Evolutionary conservation across 1,284 basidiomycete genomes (phyloP).

Genomic region (Pseudozyma sp.): DNA sequence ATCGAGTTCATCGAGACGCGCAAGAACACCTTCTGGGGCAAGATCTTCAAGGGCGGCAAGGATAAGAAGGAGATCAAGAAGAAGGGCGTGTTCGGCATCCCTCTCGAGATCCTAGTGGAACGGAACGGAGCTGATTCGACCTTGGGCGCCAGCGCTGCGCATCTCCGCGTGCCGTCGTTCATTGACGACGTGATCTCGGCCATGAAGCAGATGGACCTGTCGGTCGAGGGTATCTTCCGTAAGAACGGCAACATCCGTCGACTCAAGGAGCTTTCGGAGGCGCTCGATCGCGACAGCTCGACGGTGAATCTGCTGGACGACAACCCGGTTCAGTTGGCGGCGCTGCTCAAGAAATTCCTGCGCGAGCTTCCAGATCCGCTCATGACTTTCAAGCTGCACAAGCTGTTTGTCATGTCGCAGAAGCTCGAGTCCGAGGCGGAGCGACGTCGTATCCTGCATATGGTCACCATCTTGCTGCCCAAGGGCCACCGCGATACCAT

Average conservation of each 20-base stretch:
- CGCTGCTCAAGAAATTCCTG: slow-evolving; percentile 95
- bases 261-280: slow-evolving; percentile 88
- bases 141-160: slow-evolving; percentile 85
- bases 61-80: slow-evolving; percentile 76
- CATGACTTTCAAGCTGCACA: slow-evolving; percentile 92
- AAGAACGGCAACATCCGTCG: slow-evolving; percentile 97
- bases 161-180: slow-evolving; percentile 91
- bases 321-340: slow-evolving; percentile 96
- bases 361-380: slow-evolving; percentile 95
- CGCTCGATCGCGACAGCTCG: slow-evolving; percentile 87
- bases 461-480: slow-evolving; percentile 87
- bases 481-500: slow-evolving; percentile 95
- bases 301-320: slow-evolving; percentile 90
- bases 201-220: slow-evolving; percentile 99
- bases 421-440: slow-evolving; percentile 82
- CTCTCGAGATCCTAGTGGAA: slow-evolving; percentile 93
- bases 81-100: slow-evolving; percentile 85
- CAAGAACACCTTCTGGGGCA: slow-evolving; percentile 96
- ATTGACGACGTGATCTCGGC: slow-evolving; percentile 97
- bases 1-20: slow-evolving; percentile 91
- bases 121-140: slow-evolving; percentile 92
- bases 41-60: slow-evolving; percentile 86
- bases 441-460: slow-evolving; percentile 84
- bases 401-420: slow-evolving; percentile 87
- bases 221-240: slow-evolving; percentile 97